Percentiles rank a stretch among this genome's conserved stretches.
Conservation (phyloP, 768 basidiomycete species). For the Austroboletus eburneus region DNA sequence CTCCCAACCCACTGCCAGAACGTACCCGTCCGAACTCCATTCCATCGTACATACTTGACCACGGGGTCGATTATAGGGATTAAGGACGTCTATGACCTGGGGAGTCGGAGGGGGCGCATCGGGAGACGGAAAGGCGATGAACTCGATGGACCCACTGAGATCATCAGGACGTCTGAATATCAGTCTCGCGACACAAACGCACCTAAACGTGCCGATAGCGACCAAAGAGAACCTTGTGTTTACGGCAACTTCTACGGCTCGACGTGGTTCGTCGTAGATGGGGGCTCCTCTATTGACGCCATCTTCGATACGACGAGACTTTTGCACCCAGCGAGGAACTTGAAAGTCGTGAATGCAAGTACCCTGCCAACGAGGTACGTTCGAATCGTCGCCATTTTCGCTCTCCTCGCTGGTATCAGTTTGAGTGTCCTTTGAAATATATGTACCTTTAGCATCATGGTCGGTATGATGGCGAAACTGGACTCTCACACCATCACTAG, state of each 20-base stretch:
- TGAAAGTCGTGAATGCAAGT: constrained; percentile 77
- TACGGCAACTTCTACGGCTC: constrained; percentile 61
- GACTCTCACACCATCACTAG: constrained; percentile 41
- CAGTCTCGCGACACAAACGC: background rate
- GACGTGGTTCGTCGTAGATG: constrained; percentile 60
- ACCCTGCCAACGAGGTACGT: constrained; percentile 54
- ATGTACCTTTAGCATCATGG: constrained; percentile 3
- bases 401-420: constrained; percentile 3
- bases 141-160: constrained; percentile 60
- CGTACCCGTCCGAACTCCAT: constrained; percentile 96
- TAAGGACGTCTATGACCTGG: constrained; percentile 59
- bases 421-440: constrained; percentile 8
- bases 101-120: constrained; percentile 55
- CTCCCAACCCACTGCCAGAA: constrained; percentile 88
- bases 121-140: constrained; percentile 64
- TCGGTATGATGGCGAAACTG: background rate
- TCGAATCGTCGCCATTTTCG: constrained; percentile 5
- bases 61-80: constrained; percentile 51
- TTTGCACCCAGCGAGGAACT: constrained; percentile 75
- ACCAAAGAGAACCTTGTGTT: constrained; percentile 80
- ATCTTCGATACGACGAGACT: constrained; percentile 57
- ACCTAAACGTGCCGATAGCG: constrained; percentile 77
- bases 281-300: constrained; percentile 29
- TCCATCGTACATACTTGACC: constrained; percentile 68
- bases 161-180: background rate